phyloP scores from a whole-genome alignment of 176 grass and related monocot species.

The Triticum aestivum region DNA sequence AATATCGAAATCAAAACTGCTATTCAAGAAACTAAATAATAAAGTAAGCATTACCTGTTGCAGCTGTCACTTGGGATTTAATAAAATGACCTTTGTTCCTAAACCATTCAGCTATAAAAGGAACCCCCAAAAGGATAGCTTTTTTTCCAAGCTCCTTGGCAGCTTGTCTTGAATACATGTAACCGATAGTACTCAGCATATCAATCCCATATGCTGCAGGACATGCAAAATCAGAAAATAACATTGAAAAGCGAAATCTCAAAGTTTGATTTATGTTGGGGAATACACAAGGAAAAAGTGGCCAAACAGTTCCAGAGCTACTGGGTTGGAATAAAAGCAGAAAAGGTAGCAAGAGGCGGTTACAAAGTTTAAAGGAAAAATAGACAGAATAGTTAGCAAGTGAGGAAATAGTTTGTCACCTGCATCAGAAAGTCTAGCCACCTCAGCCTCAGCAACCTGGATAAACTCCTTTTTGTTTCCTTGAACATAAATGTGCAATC shows the following conservation, averaged over 20 bases:
- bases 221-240: constrained; percentile 19
- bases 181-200: constrained; percentile 91
- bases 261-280: neutral
- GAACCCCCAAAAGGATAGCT: constrained; percentile 78
- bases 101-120: constrained; percentile 95
- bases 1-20: neutral
- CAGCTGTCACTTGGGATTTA: constrained; percentile 92
- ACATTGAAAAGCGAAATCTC: neutral
- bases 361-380: neutral
- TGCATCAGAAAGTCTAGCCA: constrained; percentile 77
- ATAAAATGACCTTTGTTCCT: constrained; percentile 96
- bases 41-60: constrained; percentile 51
- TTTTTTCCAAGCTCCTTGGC: constrained; percentile 93
- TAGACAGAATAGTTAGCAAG: constrained; percentile 12
- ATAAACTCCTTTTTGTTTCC: constrained; percentile 79
- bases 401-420: constrained; percentile 35
- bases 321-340: neutral
- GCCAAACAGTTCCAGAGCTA: neutral
- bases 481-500: constrained; percentile 81
- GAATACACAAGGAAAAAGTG: constrained; percentile 4
- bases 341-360: neutral
- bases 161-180: constrained; percentile 90
- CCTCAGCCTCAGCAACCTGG: constrained; percentile 66
- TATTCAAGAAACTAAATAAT: neutral
- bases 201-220: constrained; percentile 82